Evolutionary conservation across 2,329 filamentous ascomycete species (phyloP).

Genomic region (Cladosporium sp.): DNA sequence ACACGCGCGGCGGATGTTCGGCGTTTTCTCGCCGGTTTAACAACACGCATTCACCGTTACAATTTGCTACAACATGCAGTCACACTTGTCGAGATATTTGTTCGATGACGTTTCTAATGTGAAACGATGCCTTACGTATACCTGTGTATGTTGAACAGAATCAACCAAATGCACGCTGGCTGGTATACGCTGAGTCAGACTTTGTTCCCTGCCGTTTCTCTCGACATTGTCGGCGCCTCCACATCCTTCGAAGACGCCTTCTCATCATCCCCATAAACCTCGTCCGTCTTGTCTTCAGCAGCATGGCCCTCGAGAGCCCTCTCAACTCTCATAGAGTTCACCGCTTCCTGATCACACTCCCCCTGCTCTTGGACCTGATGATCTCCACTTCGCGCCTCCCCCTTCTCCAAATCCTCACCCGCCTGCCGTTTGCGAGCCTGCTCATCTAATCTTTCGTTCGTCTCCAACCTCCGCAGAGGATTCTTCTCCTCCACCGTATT

Average conservation of each 20-base stretch:
- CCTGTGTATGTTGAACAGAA: too few relatives aligned
- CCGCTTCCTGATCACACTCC: conserved; percentile 19
- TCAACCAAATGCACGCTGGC: too few relatives aligned
- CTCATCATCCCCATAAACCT: conserved; percentile 22
- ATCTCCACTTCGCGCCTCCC: conserved; percentile 12
- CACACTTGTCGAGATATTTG: too few relatives aligned
- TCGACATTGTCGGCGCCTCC: too few relatives aligned
- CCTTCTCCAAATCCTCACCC: conserved; percentile 29
- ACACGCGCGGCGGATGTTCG: too few relatives aligned
- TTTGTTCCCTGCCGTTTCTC: too few relatives aligned
- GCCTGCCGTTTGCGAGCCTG: conserved; percentile 20
- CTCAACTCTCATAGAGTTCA: conserved; percentile 23
- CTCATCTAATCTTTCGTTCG: conserved; percentile 17
- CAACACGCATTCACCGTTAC: too few relatives aligned
- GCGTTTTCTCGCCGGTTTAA: too few relatives aligned
- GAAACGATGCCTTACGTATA: too few relatives aligned
- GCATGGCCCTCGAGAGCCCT: conserved; percentile 24
- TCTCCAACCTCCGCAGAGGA: conserved; percentile 15
- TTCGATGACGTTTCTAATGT: too few relatives aligned
- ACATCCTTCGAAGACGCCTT: background rate
- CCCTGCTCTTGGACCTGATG: conserved; percentile 18
- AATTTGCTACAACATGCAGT: too few relatives aligned
- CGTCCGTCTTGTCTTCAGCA: conserved; percentile 19
- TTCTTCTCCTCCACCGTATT: conserved; percentile 23
- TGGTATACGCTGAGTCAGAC: too few relatives aligned